A percentile compares a stretch with the other conserved stretches of the same genome.
Evolutionary conservation across 768 basidiomycete genomes (phyloP).

Genomic region (Suillus americanus): DNA sequence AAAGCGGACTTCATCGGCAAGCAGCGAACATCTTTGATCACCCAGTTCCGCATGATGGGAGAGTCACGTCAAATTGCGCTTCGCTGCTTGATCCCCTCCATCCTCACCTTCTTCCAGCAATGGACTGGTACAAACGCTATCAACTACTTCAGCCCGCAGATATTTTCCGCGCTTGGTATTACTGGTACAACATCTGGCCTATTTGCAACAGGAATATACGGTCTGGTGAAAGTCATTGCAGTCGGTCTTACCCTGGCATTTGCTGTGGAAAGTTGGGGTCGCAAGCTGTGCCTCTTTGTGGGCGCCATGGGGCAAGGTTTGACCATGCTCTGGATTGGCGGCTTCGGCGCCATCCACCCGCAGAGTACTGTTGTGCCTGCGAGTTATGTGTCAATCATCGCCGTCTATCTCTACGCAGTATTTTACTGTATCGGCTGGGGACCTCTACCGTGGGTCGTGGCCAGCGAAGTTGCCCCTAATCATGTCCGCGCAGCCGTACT

Average conservation of each 20-base stretch:
- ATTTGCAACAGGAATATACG: slow-evolving; percentile 43
- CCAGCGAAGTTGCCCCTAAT: slow-evolving; percentile 38
- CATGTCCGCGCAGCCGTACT: slow-evolving; percentile 41
- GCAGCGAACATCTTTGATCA: slow-evolving; percentile 28
- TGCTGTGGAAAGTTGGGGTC: slow-evolving; percentile 44
- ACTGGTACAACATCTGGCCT: slow-evolving; percentile 38
- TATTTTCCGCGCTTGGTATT: slow-evolving; percentile 46
- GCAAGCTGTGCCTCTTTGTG: slow-evolving; percentile 44
- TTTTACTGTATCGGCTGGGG: slow-evolving; percentile 46
- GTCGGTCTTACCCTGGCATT: slow-evolving; percentile 41
- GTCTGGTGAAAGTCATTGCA: slow-evolving; percentile 37
- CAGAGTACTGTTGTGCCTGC: slow-evolving; percentile 31
- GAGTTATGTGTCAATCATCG: slow-evolving; percentile 44
- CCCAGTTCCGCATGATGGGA: slow-evolving; percentile 39
- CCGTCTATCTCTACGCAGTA: slow-evolving; percentile 47
- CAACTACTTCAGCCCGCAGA: slow-evolving; percentile 48
- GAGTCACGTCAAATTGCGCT: slow-evolving; percentile 36
- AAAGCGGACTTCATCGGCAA: slow-evolving; percentile 42
- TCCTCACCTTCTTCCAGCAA: slow-evolving; percentile 44
- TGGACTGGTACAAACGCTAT: slow-evolving; percentile 50
- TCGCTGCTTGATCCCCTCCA: slow-evolving; percentile 40
- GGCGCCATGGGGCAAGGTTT: slow-evolving; percentile 44
- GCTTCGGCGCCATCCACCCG: slow-evolving; percentile 38
- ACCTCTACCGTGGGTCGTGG: slow-evolving; percentile 35
- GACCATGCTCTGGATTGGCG: slow-evolving; percentile 50